phyloP scores from a whole-genome alignment of 202 grass and related monocot genomes.

The Cymbopogon flexuosus region DNA sequence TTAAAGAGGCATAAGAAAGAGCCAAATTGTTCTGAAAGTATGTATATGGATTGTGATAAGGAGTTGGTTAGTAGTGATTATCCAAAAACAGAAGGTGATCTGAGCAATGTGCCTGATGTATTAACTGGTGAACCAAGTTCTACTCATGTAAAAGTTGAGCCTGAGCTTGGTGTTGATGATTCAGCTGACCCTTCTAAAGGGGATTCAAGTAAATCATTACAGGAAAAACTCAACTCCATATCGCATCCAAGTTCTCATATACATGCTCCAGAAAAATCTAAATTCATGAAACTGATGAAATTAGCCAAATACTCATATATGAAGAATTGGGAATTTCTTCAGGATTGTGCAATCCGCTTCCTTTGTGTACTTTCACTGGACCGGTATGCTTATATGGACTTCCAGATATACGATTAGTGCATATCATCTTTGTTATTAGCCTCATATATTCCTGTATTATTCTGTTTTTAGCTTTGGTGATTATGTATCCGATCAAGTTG shows the following conservation, averaged over 20 bases:
- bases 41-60: slow-evolving; percentile 35
- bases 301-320: slow-evolving; percentile 63
- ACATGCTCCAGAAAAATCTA: slow-evolving; percentile 56
- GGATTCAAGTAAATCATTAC: slow-evolving; percentile 34
- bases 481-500: slow-evolving; percentile 99
- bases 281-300: slow-evolving; percentile 67
- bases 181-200: slow-evolving; percentile 24
- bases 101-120: slow-evolving; percentile 22
- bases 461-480: slow-evolving; percentile 76
- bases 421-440: neutral
- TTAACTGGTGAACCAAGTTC: slow-evolving; percentile 35
- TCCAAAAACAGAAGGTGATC: slow-evolving; percentile 42
- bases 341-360: slow-evolving; percentile 96
- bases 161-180: slow-evolving; percentile 38
- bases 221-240: slow-evolving; percentile 22
- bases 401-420: slow-evolving; percentile 5
- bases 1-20: slow-evolving; percentile 62
- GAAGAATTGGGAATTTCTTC: slow-evolving; percentile 97
- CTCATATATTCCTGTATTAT: slow-evolving; percentile 15
- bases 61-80: slow-evolving; percentile 33
- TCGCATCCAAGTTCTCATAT: slow-evolving; percentile 34
- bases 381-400: slow-evolving; percentile 60
- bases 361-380: slow-evolving; percentile 96
- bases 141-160: slow-evolving; percentile 53
- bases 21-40: slow-evolving; percentile 25